These are phyloP conservation scores for Solanum virginianum DNA, from an alignment of 257 asterid genomes.

Conservation along the genomic window DNA sequence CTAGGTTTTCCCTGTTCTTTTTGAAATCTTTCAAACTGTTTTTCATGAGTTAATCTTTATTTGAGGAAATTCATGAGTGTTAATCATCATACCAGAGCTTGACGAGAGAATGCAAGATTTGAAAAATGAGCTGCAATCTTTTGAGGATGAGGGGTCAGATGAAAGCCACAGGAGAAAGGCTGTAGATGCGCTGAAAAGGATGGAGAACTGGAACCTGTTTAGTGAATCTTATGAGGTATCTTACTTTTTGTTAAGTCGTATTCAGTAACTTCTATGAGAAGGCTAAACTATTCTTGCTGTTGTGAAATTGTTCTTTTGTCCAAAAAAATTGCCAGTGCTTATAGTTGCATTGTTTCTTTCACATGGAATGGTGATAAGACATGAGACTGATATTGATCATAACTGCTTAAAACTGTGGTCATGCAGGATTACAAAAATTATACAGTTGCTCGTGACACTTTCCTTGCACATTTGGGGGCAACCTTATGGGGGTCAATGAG, in stretches of 20 bases:
- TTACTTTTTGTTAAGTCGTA: neutral
- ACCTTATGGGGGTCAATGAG: conserved; percentile 95
- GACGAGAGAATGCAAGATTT: conserved; percentile 97
- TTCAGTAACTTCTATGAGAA: neutral
- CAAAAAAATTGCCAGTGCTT: neutral
- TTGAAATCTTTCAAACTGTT: neutral
- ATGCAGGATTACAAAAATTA: conserved; percentile 76
- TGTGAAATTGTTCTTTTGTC: neutral
- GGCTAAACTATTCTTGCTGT: neutral
- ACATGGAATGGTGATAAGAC: neutral
- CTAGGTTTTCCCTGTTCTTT: neutral
- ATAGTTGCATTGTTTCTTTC: neutral
- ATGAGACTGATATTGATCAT: neutral
- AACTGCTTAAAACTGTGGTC: neutral
- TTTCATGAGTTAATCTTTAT: neutral
- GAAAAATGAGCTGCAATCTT: conserved; percentile 73
- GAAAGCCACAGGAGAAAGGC: conserved; percentile 74
- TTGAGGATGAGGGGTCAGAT: conserved; percentile 73
- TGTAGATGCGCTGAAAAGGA: conserved; percentile 81
- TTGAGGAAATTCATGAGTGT: neutral
- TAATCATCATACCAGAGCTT: conserved; percentile 56
- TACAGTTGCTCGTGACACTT: conserved; percentile 94
- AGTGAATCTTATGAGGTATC: conserved; percentile 69
- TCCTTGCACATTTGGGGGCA: conserved; percentile 96
- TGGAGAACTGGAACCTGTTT: conserved; percentile 97